Percentiles rank a stretch among this genome's conserved stretches.
Evolutionary conservation across 176 grass and related monocot species (phyloP).

Genomic region (Pontederia paniculata): DNA sequence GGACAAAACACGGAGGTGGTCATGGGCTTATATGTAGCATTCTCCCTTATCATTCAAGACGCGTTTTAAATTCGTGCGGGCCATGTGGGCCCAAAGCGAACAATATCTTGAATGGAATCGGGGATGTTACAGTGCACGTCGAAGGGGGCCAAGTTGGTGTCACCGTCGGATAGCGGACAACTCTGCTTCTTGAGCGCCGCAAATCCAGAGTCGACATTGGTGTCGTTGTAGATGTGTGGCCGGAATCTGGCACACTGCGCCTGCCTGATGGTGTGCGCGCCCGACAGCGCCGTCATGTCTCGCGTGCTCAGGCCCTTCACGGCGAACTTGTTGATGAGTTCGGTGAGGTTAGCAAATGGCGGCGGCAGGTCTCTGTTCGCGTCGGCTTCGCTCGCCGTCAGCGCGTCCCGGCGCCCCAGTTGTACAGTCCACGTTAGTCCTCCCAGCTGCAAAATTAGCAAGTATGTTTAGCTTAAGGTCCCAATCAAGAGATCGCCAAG

Average conservation of each 20-base stretch:
- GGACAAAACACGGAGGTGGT: too few relatives aligned
- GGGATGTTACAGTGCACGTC: too few relatives aligned
- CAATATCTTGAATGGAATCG: too few relatives aligned
- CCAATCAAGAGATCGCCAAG: not conserved
- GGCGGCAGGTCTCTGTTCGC: conserved; percentile 55
- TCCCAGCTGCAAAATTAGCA: conserved; percentile 22
- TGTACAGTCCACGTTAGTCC: conserved; percentile 46
- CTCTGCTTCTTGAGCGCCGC: conserved; percentile 18
- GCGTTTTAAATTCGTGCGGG: too few relatives aligned
- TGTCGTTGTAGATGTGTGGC: conserved; percentile 51
- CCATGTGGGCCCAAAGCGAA: too few relatives aligned
- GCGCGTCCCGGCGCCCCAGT: conserved; percentile 41
- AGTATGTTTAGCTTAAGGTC: not conserved
- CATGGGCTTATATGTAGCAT: too few relatives aligned
- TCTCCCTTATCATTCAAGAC: too few relatives aligned
- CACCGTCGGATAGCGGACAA: conserved; percentile 35
- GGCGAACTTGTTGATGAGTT: conserved; percentile 40
- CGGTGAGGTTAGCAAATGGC: conserved; percentile 27
- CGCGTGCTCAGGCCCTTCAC: conserved; percentile 36
- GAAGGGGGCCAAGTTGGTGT: conserved; percentile 39
- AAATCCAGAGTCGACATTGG: too few relatives aligned
- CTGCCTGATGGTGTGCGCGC: conserved; percentile 68
- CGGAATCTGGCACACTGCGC: conserved; percentile 50
- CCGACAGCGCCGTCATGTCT: conserved; percentile 52
- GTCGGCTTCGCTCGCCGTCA: conserved; percentile 32